Conservation (phyloP, 371 early-diverging fungal genomes). For the Rhizopus microsporus region DNA sequence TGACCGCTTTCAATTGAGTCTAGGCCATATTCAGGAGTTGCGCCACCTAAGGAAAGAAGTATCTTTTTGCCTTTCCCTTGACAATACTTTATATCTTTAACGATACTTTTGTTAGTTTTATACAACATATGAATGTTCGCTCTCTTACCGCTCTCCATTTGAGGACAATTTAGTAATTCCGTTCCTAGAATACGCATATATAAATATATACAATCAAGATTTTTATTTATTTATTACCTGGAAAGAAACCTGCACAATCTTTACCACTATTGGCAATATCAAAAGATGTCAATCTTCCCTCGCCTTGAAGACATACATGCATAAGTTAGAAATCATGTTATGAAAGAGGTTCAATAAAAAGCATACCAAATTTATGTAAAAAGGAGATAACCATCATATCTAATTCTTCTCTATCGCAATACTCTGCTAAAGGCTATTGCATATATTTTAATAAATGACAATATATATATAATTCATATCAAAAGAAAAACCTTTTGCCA, state of each 20-base stretch:
- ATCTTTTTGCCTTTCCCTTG: constrained; percentile 54
- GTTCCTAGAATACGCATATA: constrained; percentile 47
- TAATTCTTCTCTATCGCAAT: constrained; percentile 53
- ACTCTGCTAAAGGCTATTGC: constrained; percentile 42
- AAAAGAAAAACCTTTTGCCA: constrained; percentile 24
- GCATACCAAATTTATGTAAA: constrained; percentile 54
- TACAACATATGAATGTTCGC: neutral
- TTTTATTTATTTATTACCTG: constrained; percentile 14
- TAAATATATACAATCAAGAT: constrained; percentile 47
- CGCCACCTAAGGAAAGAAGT: constrained; percentile 64
- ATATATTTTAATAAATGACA: constrained; percentile 8
- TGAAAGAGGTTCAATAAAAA: constrained; percentile 8
- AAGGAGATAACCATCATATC: constrained; percentile 67
- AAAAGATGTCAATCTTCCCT: constrained; percentile 22
- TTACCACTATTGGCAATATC: constrained; percentile 24
- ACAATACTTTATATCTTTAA: constrained; percentile 55
- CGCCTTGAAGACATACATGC: constrained; percentile 12
- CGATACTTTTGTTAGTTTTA: neutral
- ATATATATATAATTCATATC: neutral
- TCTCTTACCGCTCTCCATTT: constrained; percentile 44
- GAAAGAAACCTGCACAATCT: constrained; percentile 21
- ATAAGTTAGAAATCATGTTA: constrained; percentile 7
- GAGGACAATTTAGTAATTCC: constrained; percentile 59
- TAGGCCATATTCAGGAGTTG: constrained; percentile 61
- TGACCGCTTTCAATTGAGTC: constrained; percentile 43